phyloP scores from a whole-genome alignment of 1,139 yeast genomes.

The Pneumocystis oryctolagi region DNA sequence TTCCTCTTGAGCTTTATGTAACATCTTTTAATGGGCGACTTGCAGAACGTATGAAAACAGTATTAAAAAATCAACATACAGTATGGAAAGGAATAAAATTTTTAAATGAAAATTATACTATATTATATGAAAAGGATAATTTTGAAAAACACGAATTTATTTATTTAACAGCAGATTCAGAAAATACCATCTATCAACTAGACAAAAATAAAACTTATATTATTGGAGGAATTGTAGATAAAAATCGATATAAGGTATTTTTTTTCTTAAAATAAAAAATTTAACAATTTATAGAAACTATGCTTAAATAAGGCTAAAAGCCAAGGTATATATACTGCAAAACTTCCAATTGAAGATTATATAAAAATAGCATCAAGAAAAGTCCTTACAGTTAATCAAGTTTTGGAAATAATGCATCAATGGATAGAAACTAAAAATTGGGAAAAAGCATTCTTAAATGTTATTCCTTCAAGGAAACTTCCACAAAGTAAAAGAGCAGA shows the following conservation, averaged over 20 bases:
- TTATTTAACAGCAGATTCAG: slow-evolving; percentile 80
- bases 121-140: slow-evolving; percentile 19
- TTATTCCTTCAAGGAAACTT: slow-evolving; percentile 64
- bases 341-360: slow-evolving; percentile 76
- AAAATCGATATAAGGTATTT: slow-evolving; percentile 59
- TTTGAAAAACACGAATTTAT: slow-evolving; percentile 31
- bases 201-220: slow-evolving; percentile 62
- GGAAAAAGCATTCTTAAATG: slow-evolving; percentile 72
- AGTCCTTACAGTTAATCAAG: slow-evolving; percentile 89
- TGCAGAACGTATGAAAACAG: slow-evolving; percentile 50
- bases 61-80: slow-evolving; percentile 39
- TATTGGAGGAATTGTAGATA: slow-evolving; percentile 93
- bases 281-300: slow-evolving; percentile 26
- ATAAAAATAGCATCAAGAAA: slow-evolving; percentile 71
- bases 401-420: slow-evolving; percentile 65
- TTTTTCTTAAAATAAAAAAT: not conserved
- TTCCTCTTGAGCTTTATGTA: slow-evolving; percentile 45
- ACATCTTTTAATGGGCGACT: slow-evolving; percentile 55
- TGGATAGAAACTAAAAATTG: slow-evolving; percentile 60
- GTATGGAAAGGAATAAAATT: slow-evolving; percentile 56
- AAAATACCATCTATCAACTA: slow-evolving; percentile 44
- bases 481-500: not conserved
- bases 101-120: slow-evolving; percentile 32
- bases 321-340: slow-evolving; percentile 56
- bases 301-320: slow-evolving; percentile 70